Evolutionary conservation across 179 eudicot genomes (phyloP).

Genomic region (Spinacia oleracea): DNA sequence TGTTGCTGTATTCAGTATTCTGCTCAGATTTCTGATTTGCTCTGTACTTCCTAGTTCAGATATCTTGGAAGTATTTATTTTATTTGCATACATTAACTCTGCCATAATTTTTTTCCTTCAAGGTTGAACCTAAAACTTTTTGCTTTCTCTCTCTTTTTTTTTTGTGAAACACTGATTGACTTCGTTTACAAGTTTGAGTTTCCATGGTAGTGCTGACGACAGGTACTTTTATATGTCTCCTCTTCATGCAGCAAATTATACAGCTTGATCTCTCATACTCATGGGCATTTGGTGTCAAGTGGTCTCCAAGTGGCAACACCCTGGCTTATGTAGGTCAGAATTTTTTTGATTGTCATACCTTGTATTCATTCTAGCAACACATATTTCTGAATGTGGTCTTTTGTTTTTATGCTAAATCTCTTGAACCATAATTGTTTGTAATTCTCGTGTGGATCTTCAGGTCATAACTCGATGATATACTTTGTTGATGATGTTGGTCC

Average conservation of each 20-base stretch:
- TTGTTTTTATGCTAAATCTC: not conserved
- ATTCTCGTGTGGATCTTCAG: conserved; percentile 41
- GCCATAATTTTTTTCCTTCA: not conserved
- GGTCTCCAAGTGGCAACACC: conserved; percentile 98
- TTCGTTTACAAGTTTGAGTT: not conserved
- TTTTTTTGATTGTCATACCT: conserved; percentile 10
- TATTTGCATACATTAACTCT: not conserved
- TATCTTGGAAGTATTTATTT: not conserved
- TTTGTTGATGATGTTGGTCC: conserved; percentile 98
- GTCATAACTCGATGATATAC: conserved; percentile 97
- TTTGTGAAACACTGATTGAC: not conserved
- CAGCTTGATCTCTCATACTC: conserved; percentile 97
- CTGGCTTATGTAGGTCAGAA: conserved; percentile 95
- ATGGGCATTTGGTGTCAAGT: conserved; percentile 96
- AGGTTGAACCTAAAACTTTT: not conserved
- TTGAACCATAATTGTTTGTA: not conserved
- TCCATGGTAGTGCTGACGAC: conserved; percentile 1
- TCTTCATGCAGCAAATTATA: conserved; percentile 75
- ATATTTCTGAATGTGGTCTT: not conserved
- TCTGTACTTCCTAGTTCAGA: not conserved
- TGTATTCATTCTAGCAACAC: not conserved
- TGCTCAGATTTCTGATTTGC: not conserved
- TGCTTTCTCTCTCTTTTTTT: not conserved
- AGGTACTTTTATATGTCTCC: conserved; percentile 1
- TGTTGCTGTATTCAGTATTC: not conserved